Evolutionary conservation across 78 protist genomes (phyloP).

Genomic region (slime mould (Dictyostelium discoideum)): dicty_2.7 NC_007090.3:5285001-5285500

Average conservation of each 20-base stretch:
- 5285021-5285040: background rate
- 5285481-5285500: background rate
- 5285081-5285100: background rate
- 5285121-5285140: background rate
- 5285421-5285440: too few relatives aligned
- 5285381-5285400: background rate
- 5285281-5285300: background rate
- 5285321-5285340: slow-evolving; percentile 11
- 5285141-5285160: background rate
- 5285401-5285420: background rate
- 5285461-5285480: too few relatives aligned
- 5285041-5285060: background rate
- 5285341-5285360: background rate
- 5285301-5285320: background rate
- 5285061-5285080: background rate
- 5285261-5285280: background rate
- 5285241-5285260: background rate
- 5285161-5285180: slow-evolving; percentile 4
- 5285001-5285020: background rate
- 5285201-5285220: background rate
- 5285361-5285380: background rate
- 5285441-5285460: too few relatives aligned
- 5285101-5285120: background rate
- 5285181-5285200: background rate
- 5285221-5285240: background rate